Evolutionary conservation across 768 basidiomycete genomes (phyloP).

Genomic region (Peribolospora kevripleyi): DNA sequence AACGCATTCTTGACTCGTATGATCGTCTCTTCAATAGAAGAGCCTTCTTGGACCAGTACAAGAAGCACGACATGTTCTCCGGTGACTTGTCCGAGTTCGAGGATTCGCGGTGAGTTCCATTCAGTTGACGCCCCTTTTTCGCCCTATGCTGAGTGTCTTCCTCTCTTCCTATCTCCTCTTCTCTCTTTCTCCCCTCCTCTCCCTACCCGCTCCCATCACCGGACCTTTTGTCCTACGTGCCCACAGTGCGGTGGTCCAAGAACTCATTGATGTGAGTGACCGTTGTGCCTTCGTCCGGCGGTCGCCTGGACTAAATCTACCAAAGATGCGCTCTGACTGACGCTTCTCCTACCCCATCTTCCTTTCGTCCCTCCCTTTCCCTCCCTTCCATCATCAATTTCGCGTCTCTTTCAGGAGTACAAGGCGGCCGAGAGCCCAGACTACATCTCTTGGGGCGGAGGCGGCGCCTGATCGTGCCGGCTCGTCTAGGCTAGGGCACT

Average conservation of each 20-base stretch:
- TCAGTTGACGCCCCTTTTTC: too few species aligned
- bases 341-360: too few species aligned
- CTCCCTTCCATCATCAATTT: too few species aligned
- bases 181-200: neutral
- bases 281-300: too few species aligned
- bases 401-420: conserved; percentile 36
- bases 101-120: conserved; percentile 50
- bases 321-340: too few species aligned
- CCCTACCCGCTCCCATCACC: neutral
- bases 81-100: conserved; percentile 88
- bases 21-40: conserved; percentile 64
- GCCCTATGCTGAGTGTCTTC: too few species aligned
- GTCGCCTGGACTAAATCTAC: too few species aligned
- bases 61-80: conserved; percentile 86
- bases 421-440: conserved; percentile 86
- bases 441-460: conserved; percentile 32
- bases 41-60: conserved; percentile 92
- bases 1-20: conserved; percentile 86
- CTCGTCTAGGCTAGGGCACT: too few species aligned
- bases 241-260: conserved; percentile 54
- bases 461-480: too few species aligned
- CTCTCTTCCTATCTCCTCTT: neutral
- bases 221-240: too few species aligned
- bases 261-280: conserved; percentile 30
- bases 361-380: too few species aligned